phyloP scores from a whole-genome alignment of 305 asterid species.

The Petunia hybrid region DNA sequence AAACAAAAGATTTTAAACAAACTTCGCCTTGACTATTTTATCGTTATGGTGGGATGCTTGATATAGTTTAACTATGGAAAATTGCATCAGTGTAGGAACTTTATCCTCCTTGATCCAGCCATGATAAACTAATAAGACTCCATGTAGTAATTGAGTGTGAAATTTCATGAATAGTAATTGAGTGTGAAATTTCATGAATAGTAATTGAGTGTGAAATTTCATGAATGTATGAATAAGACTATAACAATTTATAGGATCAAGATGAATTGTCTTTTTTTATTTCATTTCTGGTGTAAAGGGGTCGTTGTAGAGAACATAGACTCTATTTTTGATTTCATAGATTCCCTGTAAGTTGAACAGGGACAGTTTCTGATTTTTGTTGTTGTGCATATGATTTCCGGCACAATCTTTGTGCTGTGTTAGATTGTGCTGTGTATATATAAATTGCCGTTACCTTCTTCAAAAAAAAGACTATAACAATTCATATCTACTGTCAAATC shows the following conservation, averaged over 20 bases:
- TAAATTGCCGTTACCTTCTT: too few species aligned
- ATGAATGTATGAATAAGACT: background rate
- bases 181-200: background rate
- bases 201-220: background rate
- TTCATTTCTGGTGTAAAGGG: too few species aligned
- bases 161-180: background rate
- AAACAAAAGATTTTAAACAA: background rate
- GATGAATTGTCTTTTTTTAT: too few species aligned
- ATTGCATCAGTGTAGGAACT: background rate
- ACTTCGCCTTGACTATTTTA: background rate
- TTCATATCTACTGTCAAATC: background rate
- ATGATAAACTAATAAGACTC: background rate
- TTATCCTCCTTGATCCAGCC: background rate
- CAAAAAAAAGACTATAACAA: background rate
- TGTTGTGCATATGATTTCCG: too few species aligned
- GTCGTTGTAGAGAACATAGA: too few species aligned
- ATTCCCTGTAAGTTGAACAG: too few species aligned
- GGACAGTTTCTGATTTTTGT: too few species aligned
- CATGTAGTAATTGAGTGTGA: background rate
- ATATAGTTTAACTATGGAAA: background rate
- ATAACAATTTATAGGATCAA: background rate
- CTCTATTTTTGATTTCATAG: too few species aligned
- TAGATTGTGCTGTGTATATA: too few species aligned
- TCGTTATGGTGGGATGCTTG: background rate
- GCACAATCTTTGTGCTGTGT: too few species aligned